Evolutionary conservation across 2,329 filamentous ascomycete species (phyloP).

Genomic region (Aspergillus proliferans): DNA sequence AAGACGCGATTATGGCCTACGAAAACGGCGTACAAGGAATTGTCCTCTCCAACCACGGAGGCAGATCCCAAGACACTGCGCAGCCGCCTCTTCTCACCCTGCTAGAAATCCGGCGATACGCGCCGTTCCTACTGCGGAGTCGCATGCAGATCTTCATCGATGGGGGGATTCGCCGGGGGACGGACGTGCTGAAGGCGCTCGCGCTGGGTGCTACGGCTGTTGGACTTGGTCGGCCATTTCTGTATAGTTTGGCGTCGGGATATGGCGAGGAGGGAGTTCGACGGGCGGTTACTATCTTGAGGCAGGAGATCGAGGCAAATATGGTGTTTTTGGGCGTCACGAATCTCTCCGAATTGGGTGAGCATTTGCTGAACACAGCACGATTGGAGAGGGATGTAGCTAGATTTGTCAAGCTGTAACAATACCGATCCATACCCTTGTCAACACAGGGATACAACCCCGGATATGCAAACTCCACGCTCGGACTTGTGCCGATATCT

Average conservation of each 20-base stretch:
- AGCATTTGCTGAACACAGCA: slow-evolving; percentile 26
- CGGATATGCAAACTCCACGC: neutral
- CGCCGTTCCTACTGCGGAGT: slow-evolving; percentile 52
- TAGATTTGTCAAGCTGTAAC: slow-evolving; percentile 23
- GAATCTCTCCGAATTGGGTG: slow-evolving; percentile 19
- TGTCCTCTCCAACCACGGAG: slow-evolving; percentile 37
- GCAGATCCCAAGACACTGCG: slow-evolving; percentile 41
- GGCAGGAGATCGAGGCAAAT: slow-evolving; percentile 29
- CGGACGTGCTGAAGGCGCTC: slow-evolving; percentile 62
- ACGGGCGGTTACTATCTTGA: slow-evolving; percentile 31
- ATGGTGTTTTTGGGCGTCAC: slow-evolving; percentile 30
- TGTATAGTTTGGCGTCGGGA: slow-evolving; percentile 50
- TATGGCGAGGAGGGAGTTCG: slow-evolving; percentile 56
- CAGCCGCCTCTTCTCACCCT: slow-evolving; percentile 52
- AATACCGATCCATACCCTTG: neutral
- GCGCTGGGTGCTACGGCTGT: slow-evolving; percentile 60
- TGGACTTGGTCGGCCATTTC: slow-evolving; percentile 55
- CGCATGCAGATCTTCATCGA: slow-evolving; percentile 59
- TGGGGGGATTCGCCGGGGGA: slow-evolving; percentile 59
- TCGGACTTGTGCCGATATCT: neutral
- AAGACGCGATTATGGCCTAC: slow-evolving; percentile 45
- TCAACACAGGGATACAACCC: neutral
- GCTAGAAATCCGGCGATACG: slow-evolving; percentile 57
- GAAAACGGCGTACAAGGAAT: slow-evolving; percentile 42
- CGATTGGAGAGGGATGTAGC: slow-evolving; percentile 27